Evolutionary conservation across 169 alveolate species (phyloP).

Genomic region (Plasmodium blacklocki): DNA sequence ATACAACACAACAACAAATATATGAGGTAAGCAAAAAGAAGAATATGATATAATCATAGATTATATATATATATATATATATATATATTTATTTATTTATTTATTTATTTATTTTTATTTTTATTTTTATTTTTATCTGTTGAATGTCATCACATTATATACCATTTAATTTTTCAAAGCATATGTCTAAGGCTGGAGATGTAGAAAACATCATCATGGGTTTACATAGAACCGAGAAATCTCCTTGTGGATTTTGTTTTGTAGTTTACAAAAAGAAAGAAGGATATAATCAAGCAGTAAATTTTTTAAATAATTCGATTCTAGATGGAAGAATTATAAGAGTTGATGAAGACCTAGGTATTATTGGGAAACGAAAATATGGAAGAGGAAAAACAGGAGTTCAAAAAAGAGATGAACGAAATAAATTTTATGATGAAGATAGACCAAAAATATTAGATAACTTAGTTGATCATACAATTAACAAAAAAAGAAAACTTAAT

Average conservation of each 20-base stretch:
- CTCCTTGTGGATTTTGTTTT: constrained; percentile 87
- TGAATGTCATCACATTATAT: not conserved
- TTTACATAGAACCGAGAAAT: constrained; percentile 81
- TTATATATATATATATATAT: not conserved
- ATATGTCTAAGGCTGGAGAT: constrained; percentile 79
- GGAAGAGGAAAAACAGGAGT: constrained; percentile 86
- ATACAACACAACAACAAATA: constrained; percentile 85
- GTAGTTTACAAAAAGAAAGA: constrained; percentile 80
- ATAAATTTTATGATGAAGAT: constrained; percentile 63
- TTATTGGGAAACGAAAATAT: constrained; percentile 81
- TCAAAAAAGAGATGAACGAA: constrained; percentile 84
- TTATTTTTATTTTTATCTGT: not conserved
- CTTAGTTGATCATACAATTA: constrained; percentile 16
- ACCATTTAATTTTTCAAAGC: constrained; percentile 4
- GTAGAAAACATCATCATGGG: constrained; percentile 85
- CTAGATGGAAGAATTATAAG: constrained; percentile 85
- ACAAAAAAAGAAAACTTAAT: constrained; percentile 53
- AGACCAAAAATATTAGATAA: constrained; percentile 53
- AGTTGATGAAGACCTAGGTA: constrained; percentile 85
- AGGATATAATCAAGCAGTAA: constrained; percentile 82
- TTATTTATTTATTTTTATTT: not conserved
- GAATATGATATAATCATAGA: not conserved
- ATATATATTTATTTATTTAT: not conserved
- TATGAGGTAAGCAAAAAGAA: constrained; percentile 79
- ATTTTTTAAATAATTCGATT: constrained; percentile 82